Conservation (phyloP, 345 rosid species). For the Gossypium longicalyx region DNA sequence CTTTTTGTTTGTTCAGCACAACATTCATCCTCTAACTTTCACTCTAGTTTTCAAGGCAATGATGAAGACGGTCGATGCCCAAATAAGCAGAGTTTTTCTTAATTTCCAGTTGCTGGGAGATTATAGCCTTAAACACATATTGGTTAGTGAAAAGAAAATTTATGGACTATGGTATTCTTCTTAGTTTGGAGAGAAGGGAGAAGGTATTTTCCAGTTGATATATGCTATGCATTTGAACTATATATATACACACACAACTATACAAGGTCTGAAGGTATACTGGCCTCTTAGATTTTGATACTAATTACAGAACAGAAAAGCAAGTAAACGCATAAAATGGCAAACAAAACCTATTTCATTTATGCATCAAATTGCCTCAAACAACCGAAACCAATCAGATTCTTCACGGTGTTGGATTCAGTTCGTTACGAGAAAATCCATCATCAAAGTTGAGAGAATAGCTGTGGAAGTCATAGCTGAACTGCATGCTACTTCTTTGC, state of each 20-base stretch:
- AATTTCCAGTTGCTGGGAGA: slow-evolving; percentile 25
- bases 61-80: slow-evolving; percentile 33
- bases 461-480: slow-evolving; percentile 35
- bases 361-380: not conserved
- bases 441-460: slow-evolving; percentile 45
- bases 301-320: not conserved
- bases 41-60: slow-evolving; percentile 41
- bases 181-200: not conserved
- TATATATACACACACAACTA: not conserved
- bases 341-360: not conserved
- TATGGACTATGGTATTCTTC: not conserved
- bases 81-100: slow-evolving; percentile 23
- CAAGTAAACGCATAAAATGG: not conserved
- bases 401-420: not conserved
- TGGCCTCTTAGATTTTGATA: not conserved
- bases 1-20: slow-evolving; percentile 56
- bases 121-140: too few relatives aligned
- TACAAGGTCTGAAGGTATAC: not conserved
- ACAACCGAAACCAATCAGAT: not conserved
- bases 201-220: not conserved
- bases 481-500: slow-evolving; percentile 25
- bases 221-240: not conserved
- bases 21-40: slow-evolving; percentile 78
- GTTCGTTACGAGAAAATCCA: slow-evolving; percentile 15
- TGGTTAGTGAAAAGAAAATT: too few relatives aligned